Evolutionary conservation across 257 asterid genomes (phyloP).

Genomic region (Rauvolfia tetraphylla): DNA sequence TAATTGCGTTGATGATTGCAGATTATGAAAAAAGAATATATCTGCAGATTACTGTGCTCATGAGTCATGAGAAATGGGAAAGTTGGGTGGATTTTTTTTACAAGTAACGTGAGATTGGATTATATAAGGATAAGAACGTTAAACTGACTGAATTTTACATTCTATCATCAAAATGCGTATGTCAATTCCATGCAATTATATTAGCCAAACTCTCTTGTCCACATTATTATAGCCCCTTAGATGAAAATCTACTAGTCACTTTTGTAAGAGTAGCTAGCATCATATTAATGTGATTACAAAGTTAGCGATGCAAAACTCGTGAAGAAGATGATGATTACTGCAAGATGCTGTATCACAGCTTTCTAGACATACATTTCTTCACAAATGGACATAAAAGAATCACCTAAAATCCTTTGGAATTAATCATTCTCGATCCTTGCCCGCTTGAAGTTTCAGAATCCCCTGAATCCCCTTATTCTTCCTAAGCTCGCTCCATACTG

Average conservation of each 20-base stretch:
- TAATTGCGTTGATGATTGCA: background rate
- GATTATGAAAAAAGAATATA: background rate
- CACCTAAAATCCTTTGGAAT: background rate
- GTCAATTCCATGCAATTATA: background rate
- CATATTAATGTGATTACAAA: background rate
- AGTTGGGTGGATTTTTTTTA: background rate
- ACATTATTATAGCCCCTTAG: background rate
- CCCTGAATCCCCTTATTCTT: background rate
- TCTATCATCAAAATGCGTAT: background rate
- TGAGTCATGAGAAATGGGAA: background rate
- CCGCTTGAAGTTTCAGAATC: background rate
- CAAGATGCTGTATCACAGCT: background rate
- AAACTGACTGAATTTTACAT: background rate
- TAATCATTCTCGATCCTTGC: background rate
- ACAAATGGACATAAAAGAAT: background rate
- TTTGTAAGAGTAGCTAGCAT: background rate
- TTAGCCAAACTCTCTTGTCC: background rate
- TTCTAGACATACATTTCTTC: background rate
- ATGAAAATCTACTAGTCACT: too few species aligned
- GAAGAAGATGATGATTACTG: too few species aligned
- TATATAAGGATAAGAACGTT: background rate
- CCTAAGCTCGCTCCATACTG: background rate
- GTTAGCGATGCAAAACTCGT: background rate
- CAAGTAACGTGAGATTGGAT: too few species aligned
- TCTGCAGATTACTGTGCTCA: background rate